Conservation (phyloP, 441 rosid genomes). For the Macaranga tanarius region DNA sequence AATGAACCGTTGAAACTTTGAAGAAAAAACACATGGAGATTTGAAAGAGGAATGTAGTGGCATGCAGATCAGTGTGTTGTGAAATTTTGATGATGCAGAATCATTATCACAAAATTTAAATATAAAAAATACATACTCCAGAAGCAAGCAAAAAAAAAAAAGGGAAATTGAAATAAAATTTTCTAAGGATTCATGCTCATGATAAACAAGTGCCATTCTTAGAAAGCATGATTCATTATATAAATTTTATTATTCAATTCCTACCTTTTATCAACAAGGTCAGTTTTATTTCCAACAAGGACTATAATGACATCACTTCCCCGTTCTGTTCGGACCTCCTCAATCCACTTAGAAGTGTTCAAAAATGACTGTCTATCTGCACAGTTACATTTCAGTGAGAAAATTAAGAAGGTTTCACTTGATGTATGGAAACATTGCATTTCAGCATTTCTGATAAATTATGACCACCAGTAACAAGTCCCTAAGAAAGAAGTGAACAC, state of each 20-base stretch:
- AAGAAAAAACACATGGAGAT: not conserved
- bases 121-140: no score
- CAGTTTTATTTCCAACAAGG: constrained; percentile 92
- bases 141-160: not conserved
- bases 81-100: not conserved
- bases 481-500: not conserved
- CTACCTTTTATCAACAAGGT: constrained; percentile 89
- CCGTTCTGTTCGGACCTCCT: constrained; percentile 84
- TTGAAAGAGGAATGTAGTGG: not conserved
- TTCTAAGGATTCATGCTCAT: constrained; percentile 1
- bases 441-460: not conserved
- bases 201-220: not conserved
- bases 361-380: constrained; percentile 82
- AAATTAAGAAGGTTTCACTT: not conserved
- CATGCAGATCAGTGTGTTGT: not conserved
- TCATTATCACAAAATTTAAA: no score
- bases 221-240: not conserved
- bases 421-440: not conserved
- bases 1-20: not conserved
- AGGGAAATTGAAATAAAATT: not conserved
- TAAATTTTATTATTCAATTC: not conserved
- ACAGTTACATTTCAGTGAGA: constrained; percentile 24
- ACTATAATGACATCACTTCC: constrained; percentile 91
- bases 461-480: not conserved
- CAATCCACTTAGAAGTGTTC: constrained; percentile 85